phyloP scores from a whole-genome alignment of 352 stramenopile species.

The Lagenidium sp. region DNA sequence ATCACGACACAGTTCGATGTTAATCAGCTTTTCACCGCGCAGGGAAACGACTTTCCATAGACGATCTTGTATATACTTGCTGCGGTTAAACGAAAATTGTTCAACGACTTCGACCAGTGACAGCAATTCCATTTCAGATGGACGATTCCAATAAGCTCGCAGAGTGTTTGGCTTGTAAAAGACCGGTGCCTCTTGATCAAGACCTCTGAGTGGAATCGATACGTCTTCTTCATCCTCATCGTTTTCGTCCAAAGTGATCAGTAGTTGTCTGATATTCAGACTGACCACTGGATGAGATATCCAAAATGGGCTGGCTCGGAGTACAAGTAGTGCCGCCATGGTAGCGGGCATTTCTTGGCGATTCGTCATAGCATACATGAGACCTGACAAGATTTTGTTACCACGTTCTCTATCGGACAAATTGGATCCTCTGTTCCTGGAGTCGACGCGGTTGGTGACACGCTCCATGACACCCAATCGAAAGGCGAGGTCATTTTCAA shows the following conservation, averaged over 20 bases:
- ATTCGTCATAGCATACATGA: constrained; percentile 5
- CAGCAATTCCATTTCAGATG: not conserved
- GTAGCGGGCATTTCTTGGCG: constrained; percentile 6
- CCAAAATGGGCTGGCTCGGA: not conserved
- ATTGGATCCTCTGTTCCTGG: not conserved
- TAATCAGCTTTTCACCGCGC: no score
- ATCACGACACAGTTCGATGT: no score
- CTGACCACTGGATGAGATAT: not conserved
- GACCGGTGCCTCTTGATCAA: not conserved
- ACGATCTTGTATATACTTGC: no score
- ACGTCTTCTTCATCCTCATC: no score
- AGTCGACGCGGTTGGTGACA: not conserved
- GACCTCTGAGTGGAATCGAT: not conserved
- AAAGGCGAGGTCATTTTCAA: constrained; percentile 8
- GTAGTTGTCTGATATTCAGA: not conserved
- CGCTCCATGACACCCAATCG: constrained; percentile 2
- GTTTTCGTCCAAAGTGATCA: not conserved
- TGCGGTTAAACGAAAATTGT: no score
- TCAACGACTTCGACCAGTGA: constrained; percentile 1
- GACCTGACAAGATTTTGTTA: constrained; percentile 1
- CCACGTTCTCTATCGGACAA: not conserved
- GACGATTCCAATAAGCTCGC: constrained; percentile 1
- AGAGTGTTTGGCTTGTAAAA: not conserved
- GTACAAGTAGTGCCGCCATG: not conserved
- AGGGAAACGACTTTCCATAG: no score